Conservation (phyloP, 2,329 filamentous ascomycete species). For the Blastomyces silverae region DNA sequence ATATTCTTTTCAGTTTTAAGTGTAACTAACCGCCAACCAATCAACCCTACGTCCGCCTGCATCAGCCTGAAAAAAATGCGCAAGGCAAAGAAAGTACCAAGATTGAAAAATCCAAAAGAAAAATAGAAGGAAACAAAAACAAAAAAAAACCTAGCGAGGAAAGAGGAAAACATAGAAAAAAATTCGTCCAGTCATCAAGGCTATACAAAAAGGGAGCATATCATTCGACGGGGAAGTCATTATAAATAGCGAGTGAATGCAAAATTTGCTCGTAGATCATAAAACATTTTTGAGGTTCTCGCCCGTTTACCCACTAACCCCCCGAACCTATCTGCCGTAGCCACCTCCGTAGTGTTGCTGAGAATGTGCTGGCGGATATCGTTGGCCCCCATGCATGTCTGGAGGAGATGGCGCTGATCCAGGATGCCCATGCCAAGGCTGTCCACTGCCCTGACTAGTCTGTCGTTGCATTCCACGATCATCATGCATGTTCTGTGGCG, state of each 20-base stretch:
- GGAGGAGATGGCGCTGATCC: background rate
- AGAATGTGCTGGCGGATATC: constrained; percentile 10
- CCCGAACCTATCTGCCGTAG: constrained; percentile 15
- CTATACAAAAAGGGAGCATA: background rate
- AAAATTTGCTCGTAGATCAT: background rate
- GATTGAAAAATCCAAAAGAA: background rate
- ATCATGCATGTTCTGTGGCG: background rate
- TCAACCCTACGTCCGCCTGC: background rate
- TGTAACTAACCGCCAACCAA: background rate
- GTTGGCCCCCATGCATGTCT: background rate
- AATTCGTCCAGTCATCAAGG: background rate
- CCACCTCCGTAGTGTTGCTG: constrained; percentile 18
- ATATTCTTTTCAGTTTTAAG: background rate
- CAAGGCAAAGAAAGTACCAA: background rate
- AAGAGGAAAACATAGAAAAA: background rate
- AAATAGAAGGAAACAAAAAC: background rate
- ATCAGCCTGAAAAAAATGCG: background rate
- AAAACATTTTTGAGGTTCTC: background rate
- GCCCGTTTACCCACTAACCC: background rate
- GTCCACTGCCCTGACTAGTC: background rate
- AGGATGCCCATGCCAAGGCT: background rate
- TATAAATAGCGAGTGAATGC: background rate
- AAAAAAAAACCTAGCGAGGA: background rate
- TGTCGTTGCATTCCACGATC: constrained; percentile 6
- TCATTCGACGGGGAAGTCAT: background rate